Base-by-base conservation (phyloP, 139 green algal genomes). In the Pleodorina starrii region DNA sequence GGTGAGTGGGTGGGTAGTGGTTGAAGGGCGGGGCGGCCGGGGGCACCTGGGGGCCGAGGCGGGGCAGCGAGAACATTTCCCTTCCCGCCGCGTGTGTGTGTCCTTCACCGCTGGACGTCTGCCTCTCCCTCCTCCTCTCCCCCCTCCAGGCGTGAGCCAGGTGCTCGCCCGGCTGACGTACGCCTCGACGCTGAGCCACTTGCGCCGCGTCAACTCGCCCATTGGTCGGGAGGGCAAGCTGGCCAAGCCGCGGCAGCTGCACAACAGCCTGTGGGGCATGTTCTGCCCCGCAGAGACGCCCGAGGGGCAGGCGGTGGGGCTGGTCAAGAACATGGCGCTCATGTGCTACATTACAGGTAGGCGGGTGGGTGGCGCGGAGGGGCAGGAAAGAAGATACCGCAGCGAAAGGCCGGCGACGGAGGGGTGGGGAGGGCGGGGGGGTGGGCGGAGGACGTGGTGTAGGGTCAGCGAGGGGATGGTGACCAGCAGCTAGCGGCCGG, bases 201-300 rank as follows among this genome's bases (percentile, higher is more conserved):
- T 99, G 91, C 95, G 98, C 46, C 96, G 98, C 84, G 96, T 99
- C 88, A 99, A 99, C 95, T 99, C 96, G 0, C 98, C 98, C 51
- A 99, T 99, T 38, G 98, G 95, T n/a, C 94, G 96, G 0, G 96
- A 98, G 93, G 97, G 97, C 88, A 99, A 98, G 92, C 94, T 98
- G 43, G 95, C 96, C 66, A 99, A 99, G 95, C 98, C 98, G 4
- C 95, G 98, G 32, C 97, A 99, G 96, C 96, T 99, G 92, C 98
- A 99, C 96, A 99, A 98, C 93, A 96, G 89, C n/a, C 96, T 99
- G 91, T 99, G 98, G 98, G 98, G 98, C 86, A 98, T 99, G 94
- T 97, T 99, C 82, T 99, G 98, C 93, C 98, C 94, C 25, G 96
- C 98, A 0, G 98, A 99, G 90, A 99, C 98, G 32, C 97, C 98